Evolutionary conservation across 345 rosid species (phyloP).

Genomic region (Acer negundo): DNA sequence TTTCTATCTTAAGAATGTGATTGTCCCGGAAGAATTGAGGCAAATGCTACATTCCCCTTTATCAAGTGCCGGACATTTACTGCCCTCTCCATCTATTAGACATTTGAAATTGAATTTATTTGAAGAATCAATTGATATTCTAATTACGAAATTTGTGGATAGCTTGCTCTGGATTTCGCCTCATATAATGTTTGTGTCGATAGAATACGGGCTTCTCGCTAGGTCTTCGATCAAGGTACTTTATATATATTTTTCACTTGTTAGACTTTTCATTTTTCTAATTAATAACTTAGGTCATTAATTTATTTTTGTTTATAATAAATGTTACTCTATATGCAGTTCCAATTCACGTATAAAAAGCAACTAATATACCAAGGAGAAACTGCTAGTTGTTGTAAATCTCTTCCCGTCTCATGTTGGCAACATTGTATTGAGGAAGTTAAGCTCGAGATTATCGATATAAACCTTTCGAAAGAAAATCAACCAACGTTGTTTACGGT

Average conservation of each 20-base stretch:
- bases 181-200: background rate
- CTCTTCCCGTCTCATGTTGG: constrained; percentile 4
- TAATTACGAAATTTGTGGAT: background rate
- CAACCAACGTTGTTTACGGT: too few relatives aligned
- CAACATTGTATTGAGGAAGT: background rate
- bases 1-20: background rate
- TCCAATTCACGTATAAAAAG: background rate
- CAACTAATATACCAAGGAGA: background rate
- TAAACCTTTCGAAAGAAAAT: too few relatives aligned
- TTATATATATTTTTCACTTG: too few relatives aligned
- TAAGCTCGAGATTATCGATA: too few relatives aligned
- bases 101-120: too few relatives aligned
- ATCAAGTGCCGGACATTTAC: background rate
- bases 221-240: too few relatives aligned
- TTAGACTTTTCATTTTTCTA: too few relatives aligned
- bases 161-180: background rate
- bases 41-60: background rate
- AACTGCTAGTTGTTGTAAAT: background rate
- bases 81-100: too few relatives aligned
- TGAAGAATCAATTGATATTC: background rate
- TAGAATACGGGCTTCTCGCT: background rate
- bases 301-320: too few relatives aligned
- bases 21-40: background rate
- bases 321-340: background rate
- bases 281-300: too few relatives aligned